Conservation (phyloP, 2,329 filamentous ascomycete genomes). For the Acrocalymma vagum region DNA sequence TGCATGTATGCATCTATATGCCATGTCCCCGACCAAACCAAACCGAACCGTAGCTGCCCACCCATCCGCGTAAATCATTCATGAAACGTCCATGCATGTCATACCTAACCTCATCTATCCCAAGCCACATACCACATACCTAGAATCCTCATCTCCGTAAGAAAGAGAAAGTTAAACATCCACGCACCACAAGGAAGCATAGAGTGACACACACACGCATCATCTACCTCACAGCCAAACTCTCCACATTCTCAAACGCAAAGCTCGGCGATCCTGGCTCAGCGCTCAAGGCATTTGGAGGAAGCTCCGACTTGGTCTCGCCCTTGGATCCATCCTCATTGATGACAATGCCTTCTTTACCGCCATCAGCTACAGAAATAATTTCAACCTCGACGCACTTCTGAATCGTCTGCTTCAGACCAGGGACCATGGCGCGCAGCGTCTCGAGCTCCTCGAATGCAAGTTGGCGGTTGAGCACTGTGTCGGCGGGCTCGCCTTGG, state of each 20-base stretch:
- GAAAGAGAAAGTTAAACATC: too few relatives aligned
- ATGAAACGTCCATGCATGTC: too few relatives aligned
- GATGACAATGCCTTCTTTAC: slow-evolving; percentile 68
- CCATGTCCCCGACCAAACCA: too few relatives aligned
- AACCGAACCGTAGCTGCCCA: too few relatives aligned
- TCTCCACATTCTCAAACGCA: slow-evolving; percentile 79
- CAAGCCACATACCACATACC: too few relatives aligned
- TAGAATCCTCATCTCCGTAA: too few relatives aligned
- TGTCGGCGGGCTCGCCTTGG: slow-evolving; percentile 68
- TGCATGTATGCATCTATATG: too few relatives aligned
- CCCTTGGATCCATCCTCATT: slow-evolving; percentile 62
- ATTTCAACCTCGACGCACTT: slow-evolving; percentile 75
- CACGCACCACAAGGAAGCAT: too few relatives aligned
- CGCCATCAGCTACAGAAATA: slow-evolving; percentile 74
- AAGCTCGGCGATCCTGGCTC: slow-evolving; percentile 86
- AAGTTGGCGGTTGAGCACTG: slow-evolving; percentile 84
- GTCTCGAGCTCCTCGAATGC: slow-evolving; percentile 84
- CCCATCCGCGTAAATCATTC: too few relatives aligned
- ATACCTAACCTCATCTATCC: too few relatives aligned
- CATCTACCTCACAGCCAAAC: slow-evolving; percentile 29
- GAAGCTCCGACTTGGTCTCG: slow-evolving; percentile 66
- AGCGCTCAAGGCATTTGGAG: slow-evolving; percentile 73
- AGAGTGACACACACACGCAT: too few relatives aligned
- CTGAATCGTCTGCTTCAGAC: slow-evolving; percentile 78
- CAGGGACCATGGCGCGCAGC: slow-evolving; percentile 79